Base-by-base conservation (phyloP, 257 asterid species). In the Catharanthus roseus region DNA sequence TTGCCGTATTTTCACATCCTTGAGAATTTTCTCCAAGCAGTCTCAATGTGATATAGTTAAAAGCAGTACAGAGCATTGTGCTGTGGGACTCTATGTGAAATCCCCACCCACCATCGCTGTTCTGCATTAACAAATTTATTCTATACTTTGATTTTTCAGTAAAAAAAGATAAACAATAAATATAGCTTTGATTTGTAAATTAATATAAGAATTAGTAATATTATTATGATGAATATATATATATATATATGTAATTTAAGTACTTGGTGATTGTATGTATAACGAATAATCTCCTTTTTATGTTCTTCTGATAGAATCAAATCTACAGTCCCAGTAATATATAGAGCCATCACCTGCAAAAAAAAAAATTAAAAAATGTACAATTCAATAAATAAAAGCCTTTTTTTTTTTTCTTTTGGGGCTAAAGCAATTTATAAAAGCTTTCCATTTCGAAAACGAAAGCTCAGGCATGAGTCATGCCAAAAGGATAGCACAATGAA, bases 181-280 rank as follows among this genome's bases (percentile, higher is more conserved):
- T 2, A 38, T 2, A 38, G 7, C 7, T 38, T 38, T 57, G 34
- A 7, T 19, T 16, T 57, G 16, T 54, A 26, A 54, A 9, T 1
- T 9, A 23, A n/a, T 55, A n/a, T 23, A 55, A 55, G 2, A 55
- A 45, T 8, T 12, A 45, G 15, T 45, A 45, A 45, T 2, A 45
- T 8, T 11, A 45, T 11, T 3, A 45, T 1, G 3, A 45, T 45
- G 41, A 38, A n/a, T n/a, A n/a, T n/a, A n/a, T n/a, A n/a, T n/a
- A n/a, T n/a, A n/a, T n/a, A n/a, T n/a, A n/a, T n/a, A n/a, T n/a
- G n/a, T 2, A 16, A 3, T 4, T 33, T 38, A 19, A 24, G 7
- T 42, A 66, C 70, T 28, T 66, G 70, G 23, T 66, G 70, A 44
- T 66, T 66, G 56, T 42, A 66, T 9, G 44, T 44, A 36, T 44